Evolutionary conservation across 441 rosid species (phyloP), one percentile per base, ranked within the genome.

Genomic region (Isatis lusitanica): DNA sequence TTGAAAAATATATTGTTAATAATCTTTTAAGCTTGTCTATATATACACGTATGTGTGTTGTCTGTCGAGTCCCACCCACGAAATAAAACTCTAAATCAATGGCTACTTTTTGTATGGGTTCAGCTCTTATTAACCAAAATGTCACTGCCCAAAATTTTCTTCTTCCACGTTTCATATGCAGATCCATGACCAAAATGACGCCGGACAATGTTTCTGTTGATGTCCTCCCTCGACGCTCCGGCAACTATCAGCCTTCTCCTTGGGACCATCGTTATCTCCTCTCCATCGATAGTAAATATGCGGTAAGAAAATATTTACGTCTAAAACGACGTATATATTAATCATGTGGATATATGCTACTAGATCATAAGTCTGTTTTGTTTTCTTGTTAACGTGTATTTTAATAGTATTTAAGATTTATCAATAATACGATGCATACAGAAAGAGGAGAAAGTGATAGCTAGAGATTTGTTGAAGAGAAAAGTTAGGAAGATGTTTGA

Each of bases 221-320:
- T 12, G 40, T 44, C 28, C 18, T 40, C 9, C 11, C 10, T 17
- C 58, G 77, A 65, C 65, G 73, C 61, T 74, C 66, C 58, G 66
- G 66, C 7, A 66, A 66, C 73, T 74, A 74, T 47, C 53, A 59
- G 30, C 72, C 78, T 47, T 74, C 73, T 26, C 36, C 44, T 1
- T 66, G 78, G 78, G 51, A 74, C 28, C 66, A 74, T 47, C n/a
- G n/a, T 10, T 39, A 13, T 66, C 66, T 66, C 61, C 62, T 66
- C 21, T 66, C 78, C 4, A 28, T 74, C 16, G 24, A 66, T 5
- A 58, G 39, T 31, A 40, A 26, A 48, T 48, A 47, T 48, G 72
- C 36, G 66, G 78, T 66, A 43, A 47, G 13, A 28, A 5, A 4
- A 5, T 28, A 36, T 10, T 35, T 17, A 58, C 63, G 28, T 15